These are phyloP conservation scores for Leccinellum rugosiceps DNA, from an alignment of 768 basidiomycete genomes.

Conservation along the genomic window DNA sequence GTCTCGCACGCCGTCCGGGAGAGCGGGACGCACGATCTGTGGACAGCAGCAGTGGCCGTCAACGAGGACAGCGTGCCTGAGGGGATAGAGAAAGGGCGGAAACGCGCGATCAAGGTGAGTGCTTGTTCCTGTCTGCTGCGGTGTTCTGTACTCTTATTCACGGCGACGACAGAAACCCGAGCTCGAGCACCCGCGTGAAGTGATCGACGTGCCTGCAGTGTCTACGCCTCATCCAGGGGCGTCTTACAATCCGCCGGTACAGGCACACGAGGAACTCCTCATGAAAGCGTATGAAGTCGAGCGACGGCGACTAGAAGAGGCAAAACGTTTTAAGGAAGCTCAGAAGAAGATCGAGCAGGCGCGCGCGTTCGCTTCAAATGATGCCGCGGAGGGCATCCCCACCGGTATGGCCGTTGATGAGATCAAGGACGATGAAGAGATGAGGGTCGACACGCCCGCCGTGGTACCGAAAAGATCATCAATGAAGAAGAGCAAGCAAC, in stretches of 20 bases:
- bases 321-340: slow-evolving; percentile 48
- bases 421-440: slow-evolving; percentile 39
- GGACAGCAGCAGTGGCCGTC: slow-evolving; percentile 36
- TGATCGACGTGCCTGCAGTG: slow-evolving; percentile 65
- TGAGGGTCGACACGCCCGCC: slow-evolving; percentile 28
- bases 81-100: slow-evolving; percentile 37
- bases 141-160: background rate
- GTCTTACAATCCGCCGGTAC: slow-evolving; percentile 84
- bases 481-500: slow-evolving; percentile 55
- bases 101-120: slow-evolving; percentile 52
- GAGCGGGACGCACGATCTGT: slow-evolving; percentile 66
- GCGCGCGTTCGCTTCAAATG: slow-evolving; percentile 31
- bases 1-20: slow-evolving; percentile 66
- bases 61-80: slow-evolving; percentile 39
- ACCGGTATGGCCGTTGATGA: slow-evolving; percentile 66
- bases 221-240: slow-evolving; percentile 74
- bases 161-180: slow-evolving; percentile 44
- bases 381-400: slow-evolving; percentile 37
- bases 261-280: slow-evolving; percentile 70
- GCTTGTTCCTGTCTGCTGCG: background rate
- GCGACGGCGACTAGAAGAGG: slow-evolving; percentile 50
- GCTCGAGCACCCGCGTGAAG: slow-evolving; percentile 42
- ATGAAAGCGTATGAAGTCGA: slow-evolving; percentile 65
- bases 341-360: slow-evolving; percentile 57
- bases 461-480: slow-evolving; percentile 40